phyloP scores from a whole-genome alignment of 306 rosid species.

The Bauhinia variegata region DNA sequence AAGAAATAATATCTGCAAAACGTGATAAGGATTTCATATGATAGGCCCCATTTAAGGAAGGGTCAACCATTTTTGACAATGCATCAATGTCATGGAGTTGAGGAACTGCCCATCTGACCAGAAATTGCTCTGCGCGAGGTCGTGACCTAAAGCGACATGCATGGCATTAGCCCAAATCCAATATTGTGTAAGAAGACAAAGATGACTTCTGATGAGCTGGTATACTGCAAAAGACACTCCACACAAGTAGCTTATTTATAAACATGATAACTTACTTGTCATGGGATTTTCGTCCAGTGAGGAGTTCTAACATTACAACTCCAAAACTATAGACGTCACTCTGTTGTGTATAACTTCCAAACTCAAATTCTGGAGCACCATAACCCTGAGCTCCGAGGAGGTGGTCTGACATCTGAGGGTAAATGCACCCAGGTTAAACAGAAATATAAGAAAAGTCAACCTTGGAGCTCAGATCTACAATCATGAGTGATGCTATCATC shows the following conservation, averaged over 20 bases:
- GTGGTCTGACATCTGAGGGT: slow-evolving; percentile 60
- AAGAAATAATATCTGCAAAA: slow-evolving; percentile 78
- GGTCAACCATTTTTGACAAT: slow-evolving; percentile 86
- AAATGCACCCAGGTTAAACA: slow-evolving; percentile 30
- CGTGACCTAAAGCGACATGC: slow-evolving; percentile 49
- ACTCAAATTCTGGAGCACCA: slow-evolving; percentile 80
- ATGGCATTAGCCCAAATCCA: slow-evolving; percentile 11
- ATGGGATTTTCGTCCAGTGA: slow-evolving; percentile 75
- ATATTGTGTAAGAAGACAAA: not conserved
- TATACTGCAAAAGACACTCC: slow-evolving; percentile 1
- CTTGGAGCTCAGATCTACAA: too few species aligned
- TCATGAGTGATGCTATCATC: not conserved
- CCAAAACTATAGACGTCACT: slow-evolving; percentile 90
- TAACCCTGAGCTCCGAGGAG: too few species aligned
- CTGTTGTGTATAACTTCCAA: slow-evolving; percentile 68
- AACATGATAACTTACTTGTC: slow-evolving; percentile 60
- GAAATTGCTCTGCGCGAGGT: slow-evolving; percentile 74
- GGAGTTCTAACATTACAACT: slow-evolving; percentile 84
- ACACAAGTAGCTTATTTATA: too few species aligned
- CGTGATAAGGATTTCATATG: slow-evolving; percentile 81
- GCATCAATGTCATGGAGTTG: slow-evolving; percentile 95
- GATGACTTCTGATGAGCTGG: too few species aligned
- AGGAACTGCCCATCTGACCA: slow-evolving; percentile 88
- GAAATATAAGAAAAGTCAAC: not conserved
- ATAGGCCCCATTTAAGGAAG: slow-evolving; percentile 59